phyloP scores from a whole-genome alignment of 768 basidiomycete species.

The Psilocybe subaeruginosa region DNA sequence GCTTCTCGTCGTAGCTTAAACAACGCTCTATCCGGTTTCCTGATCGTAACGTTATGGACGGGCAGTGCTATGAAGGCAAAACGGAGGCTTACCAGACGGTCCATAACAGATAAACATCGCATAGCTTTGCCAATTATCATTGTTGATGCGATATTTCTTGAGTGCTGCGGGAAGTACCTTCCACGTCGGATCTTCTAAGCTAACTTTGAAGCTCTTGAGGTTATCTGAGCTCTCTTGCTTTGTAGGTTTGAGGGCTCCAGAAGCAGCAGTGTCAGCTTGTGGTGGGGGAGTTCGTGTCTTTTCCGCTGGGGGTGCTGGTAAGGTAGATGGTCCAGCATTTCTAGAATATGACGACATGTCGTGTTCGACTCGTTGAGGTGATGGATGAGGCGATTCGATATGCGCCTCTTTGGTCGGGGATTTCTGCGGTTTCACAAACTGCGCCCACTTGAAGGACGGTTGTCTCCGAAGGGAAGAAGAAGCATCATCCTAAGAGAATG shows the following conservation, averaged over 20 bases:
- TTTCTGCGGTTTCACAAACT: constrained; percentile 72
- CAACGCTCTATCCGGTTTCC: constrained; percentile 89
- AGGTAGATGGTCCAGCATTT: constrained; percentile 29
- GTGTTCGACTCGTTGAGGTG: constrained; percentile 79
- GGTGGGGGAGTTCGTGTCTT: constrained; percentile 36
- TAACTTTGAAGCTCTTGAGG: constrained; percentile 96
- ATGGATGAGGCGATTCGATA: constrained; percentile 76
- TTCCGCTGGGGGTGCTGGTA: constrained; percentile 27
- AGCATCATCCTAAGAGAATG: constrained; percentile 34
- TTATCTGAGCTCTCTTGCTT: constrained; percentile 75
- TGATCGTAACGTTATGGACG: constrained; percentile 24
- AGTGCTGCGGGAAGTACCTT: constrained; percentile 97
- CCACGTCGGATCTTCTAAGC: constrained; percentile 97
- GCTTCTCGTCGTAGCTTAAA: constrained; percentile 97
- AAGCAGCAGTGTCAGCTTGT: constrained; percentile 34
- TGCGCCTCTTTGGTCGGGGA: constrained; percentile 77
- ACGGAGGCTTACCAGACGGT: constrained; percentile 65
- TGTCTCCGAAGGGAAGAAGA: constrained; percentile 62
- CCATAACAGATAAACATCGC: constrained; percentile 99
- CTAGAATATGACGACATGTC: constrained; percentile 53
- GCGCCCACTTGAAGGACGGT: constrained; percentile 89
- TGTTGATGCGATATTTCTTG: constrained; percentile 98
- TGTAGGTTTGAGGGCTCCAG: constrained; percentile 45
- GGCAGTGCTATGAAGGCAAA: neutral
- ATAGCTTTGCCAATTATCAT: constrained; percentile 98